phyloP scores from a whole-genome alignment of 192 early-diverging fungal genomes.

The Coemansia sp. region DNA sequence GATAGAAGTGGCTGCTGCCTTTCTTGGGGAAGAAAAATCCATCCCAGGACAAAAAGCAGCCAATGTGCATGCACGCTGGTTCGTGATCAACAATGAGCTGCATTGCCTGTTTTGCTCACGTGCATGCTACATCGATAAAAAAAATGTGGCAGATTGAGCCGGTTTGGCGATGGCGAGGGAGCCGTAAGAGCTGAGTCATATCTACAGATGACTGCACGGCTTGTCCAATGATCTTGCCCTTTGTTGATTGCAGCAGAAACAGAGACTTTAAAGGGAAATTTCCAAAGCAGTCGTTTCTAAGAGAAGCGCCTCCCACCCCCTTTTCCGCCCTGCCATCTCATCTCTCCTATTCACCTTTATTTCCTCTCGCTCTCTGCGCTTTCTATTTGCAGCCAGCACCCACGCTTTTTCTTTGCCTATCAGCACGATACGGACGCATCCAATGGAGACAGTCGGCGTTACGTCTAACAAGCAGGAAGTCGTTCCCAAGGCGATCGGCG shows the following conservation, averaged over 20 bases:
- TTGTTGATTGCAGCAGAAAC: slow-evolving; percentile 1
- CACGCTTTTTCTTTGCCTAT: background rate
- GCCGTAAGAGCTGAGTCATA: background rate
- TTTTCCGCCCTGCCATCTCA: background rate
- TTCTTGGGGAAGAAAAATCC: background rate
- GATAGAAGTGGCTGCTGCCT: background rate
- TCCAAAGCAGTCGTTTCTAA: background rate
- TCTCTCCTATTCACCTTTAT: slow-evolving; percentile 1
- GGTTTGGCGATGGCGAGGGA: background rate
- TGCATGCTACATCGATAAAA: slow-evolving; percentile 8
- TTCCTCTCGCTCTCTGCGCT: background rate
- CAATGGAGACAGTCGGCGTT: slow-evolving; percentile 40
- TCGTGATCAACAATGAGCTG: slow-evolving; percentile 11
- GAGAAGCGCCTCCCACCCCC: background rate
- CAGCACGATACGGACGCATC: background rate
- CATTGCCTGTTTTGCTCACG: slow-evolving; percentile 6
- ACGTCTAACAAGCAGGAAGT: slow-evolving; percentile 27
- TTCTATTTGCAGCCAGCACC: background rate
- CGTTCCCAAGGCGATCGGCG: slow-evolving; percentile 44
- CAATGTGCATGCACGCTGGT: background rate
- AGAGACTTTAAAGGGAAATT: background rate
- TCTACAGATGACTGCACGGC: background rate
- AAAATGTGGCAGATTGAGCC: background rate
- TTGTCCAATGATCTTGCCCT: slow-evolving; percentile 1
- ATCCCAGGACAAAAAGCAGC: background rate